phyloP scores from a whole-genome alignment of 768 basidiomycete genomes.

The Lentinus tigrinus region DNA sequence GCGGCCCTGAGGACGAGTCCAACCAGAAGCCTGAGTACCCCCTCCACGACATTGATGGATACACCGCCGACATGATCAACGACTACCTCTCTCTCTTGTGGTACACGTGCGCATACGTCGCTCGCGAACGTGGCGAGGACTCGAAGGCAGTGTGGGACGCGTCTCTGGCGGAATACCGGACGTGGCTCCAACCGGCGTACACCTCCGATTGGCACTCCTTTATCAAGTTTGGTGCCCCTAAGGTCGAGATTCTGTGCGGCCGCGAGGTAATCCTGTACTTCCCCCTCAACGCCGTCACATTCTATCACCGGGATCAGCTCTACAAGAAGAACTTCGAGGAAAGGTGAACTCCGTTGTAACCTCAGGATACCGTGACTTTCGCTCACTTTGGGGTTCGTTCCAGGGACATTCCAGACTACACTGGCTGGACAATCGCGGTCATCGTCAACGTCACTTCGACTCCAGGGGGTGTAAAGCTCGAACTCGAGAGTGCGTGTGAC shows the following conservation, averaged over 20 bases:
- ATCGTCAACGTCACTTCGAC: conserved; percentile 24
- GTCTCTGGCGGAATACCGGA: not conserved
- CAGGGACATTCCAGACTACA: not conserved
- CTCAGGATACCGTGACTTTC: too few relatives aligned
- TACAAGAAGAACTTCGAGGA: not conserved
- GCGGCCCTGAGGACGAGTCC: not conserved
- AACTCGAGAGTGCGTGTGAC: conserved; percentile 23
- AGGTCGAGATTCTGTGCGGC: conserved; percentile 21
- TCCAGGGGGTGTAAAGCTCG: conserved; percentile 16
- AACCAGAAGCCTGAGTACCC: too few relatives aligned
- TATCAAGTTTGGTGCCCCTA: conserved; percentile 23
- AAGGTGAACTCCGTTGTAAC: not conserved
- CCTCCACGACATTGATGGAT: not conserved
- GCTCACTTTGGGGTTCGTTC: not conserved
- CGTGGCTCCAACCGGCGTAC: not conserved
- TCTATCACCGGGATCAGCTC: not conserved
- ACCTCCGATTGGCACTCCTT: conserved; percentile 14
- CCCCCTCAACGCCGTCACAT: conserved; percentile 17
- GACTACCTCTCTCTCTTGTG: conserved; percentile 27
- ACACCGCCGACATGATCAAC: conserved; percentile 11
- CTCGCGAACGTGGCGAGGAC: not conserved
- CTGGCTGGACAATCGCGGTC: conserved; percentile 23
- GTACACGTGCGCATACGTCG: not conserved
- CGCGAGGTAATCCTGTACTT: conserved; percentile 25
- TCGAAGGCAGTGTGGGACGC: not conserved